phyloP scores from a whole-genome alignment of 257 asterid genomes.

The Haberlea rhodopensis region DNA sequence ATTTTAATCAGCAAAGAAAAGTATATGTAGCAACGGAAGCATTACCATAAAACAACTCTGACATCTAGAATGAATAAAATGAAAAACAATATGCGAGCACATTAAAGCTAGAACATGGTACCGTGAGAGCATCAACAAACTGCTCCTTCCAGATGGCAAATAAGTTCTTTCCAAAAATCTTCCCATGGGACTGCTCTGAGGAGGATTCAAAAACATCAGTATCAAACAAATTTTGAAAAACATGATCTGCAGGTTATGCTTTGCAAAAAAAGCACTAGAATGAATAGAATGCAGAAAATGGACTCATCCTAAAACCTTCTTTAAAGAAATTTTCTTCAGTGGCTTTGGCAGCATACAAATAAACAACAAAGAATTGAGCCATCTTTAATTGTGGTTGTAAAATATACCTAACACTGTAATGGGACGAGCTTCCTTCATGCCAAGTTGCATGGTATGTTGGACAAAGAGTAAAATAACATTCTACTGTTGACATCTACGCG shows the following conservation, averaged over 20 bases:
- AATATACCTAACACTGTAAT: not conserved
- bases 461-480: too few species aligned
- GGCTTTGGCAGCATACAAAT: conserved; percentile 1
- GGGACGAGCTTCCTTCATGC: not conserved
- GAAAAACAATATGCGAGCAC: not conserved
- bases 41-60: not conserved
- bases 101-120: conserved; percentile 28
- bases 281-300: conserved; percentile 14
- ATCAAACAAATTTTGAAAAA: conserved; percentile 40
- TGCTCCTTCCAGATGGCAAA: conserved; percentile 72
- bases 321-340: not conserved
- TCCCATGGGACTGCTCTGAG: conserved; percentile 30
- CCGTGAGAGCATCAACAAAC: conserved; percentile 61
- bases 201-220: conserved; percentile 34
- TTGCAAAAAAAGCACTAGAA: not conserved
- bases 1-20: not conserved
- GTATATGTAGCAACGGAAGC: not conserved
- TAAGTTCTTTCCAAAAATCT: conserved; percentile 35
- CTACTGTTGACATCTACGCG: too few species aligned
- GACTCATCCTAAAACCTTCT: not conserved
- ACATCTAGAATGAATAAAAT: not conserved
- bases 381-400: not conserved
- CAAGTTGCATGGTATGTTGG: not conserved
- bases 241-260: conserved; percentile 33
- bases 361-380: not conserved